A percentile compares a stretch with the other conserved stretches of the same genome.
phyloP scores from a whole-genome alignment of 306 rosid species.

The Casuarina equisetifolia region DNA sequence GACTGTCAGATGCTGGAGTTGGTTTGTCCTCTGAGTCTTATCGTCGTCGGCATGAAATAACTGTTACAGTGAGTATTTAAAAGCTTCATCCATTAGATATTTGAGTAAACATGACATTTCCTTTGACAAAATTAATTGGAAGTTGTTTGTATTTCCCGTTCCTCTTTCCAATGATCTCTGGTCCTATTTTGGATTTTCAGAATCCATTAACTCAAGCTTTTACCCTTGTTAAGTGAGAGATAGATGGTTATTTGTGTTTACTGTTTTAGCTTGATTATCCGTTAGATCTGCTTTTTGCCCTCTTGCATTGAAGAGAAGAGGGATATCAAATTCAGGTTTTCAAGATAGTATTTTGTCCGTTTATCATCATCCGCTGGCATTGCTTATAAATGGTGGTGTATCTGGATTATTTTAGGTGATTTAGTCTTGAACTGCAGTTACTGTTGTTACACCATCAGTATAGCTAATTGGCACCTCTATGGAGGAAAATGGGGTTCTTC shows the following conservation, averaged over 20 bases:
- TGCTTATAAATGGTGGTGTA: background rate
- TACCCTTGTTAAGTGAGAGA: background rate
- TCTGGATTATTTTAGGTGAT: background rate
- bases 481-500: background rate
- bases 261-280: background rate
- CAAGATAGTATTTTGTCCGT: background rate
- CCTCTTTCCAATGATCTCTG: background rate
- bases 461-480: too few species aligned
- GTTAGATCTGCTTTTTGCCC: background rate
- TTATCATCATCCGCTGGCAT: background rate
- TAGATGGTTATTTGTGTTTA: background rate
- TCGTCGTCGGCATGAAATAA: constrained; percentile 83
- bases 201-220: background rate
- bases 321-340: background rate
- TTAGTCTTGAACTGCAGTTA: background rate
- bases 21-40: constrained; percentile 73
- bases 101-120: background rate
- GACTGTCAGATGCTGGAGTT: constrained; percentile 60
- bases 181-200: background rate
- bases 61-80: constrained; percentile 62
- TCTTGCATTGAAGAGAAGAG: background rate
- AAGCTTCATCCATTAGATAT: constrained; percentile 1
- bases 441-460: background rate
- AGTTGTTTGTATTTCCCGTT: background rate
- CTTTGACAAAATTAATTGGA: background rate